phyloP scores from a whole-genome alignment of 2,329 filamentous ascomycete species.

The Arthroderma uncinatum region DNA sequence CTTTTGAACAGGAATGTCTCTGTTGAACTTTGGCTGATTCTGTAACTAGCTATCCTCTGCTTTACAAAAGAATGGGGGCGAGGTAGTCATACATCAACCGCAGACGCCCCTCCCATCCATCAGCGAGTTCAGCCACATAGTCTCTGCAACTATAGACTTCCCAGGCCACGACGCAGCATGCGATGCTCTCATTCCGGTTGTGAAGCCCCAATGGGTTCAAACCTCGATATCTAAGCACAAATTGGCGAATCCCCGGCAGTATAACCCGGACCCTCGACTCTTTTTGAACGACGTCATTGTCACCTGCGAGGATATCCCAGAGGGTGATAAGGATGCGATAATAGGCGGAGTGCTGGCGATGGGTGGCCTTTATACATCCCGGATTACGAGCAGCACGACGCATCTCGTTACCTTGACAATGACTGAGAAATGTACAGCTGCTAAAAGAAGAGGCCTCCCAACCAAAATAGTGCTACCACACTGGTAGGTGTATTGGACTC shows the following conservation, averaged over 20 bases:
- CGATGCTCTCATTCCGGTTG: constrained; percentile 69
- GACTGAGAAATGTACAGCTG: constrained; percentile 53
- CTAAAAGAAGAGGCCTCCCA: constrained; percentile 40
- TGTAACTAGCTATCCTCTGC: constrained; percentile 22
- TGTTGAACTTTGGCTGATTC: not conserved
- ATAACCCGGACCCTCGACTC: constrained; percentile 79
- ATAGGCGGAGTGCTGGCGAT: constrained; percentile 79
- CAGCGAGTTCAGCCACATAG: constrained; percentile 50
- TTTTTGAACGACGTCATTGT: constrained; percentile 80
- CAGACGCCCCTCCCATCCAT: constrained; percentile 26
- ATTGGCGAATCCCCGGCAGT: constrained; percentile 66
- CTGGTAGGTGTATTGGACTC: constrained; percentile 48
- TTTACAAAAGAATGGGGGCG: constrained; percentile 41
- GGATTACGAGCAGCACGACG: constrained; percentile 63
- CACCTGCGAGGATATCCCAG: constrained; percentile 71
- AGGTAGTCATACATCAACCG: constrained; percentile 33
- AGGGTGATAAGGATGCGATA: constrained; percentile 82
- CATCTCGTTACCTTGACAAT: constrained; percentile 76
- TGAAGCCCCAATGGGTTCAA: constrained; percentile 71
- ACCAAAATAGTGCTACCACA: constrained; percentile 85
- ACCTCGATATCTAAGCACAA: constrained; percentile 58
- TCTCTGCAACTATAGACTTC: constrained; percentile 77
- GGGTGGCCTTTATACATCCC: constrained; percentile 67
- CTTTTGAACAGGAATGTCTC: not conserved
- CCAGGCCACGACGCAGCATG: constrained; percentile 67